phyloP scores from a whole-genome alignment of 2,329 filamentous ascomycete species.

The Colletotrichum tanaceti region DNA sequence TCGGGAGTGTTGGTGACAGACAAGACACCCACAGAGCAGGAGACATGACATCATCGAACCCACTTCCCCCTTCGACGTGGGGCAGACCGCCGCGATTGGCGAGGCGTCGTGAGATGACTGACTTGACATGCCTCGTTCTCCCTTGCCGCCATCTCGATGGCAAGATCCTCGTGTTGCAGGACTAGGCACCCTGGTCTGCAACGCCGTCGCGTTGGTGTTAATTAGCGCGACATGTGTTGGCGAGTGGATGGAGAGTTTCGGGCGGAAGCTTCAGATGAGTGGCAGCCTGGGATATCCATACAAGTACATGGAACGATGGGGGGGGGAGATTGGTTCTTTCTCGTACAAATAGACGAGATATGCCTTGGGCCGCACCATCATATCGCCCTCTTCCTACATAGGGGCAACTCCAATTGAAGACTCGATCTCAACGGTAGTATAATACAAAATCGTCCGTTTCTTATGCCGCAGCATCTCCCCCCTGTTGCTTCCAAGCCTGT shows the following conservation, averaged over 20 bases:
- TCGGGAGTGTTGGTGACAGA: neutral
- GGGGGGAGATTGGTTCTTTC: too few relatives aligned
- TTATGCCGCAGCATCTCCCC: slow-evolving; percentile 47
- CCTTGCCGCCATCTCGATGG: slow-evolving; percentile 12
- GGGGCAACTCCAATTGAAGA: neutral
- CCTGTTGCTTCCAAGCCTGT: slow-evolving; percentile 84
- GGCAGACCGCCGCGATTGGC: slow-evolving; percentile 8
- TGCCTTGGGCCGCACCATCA: slow-evolving; percentile 1
- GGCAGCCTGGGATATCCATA: slow-evolving; percentile 2
- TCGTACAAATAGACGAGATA: slow-evolving; percentile 11
- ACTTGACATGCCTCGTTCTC: neutral
- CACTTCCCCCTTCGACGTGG: neutral
- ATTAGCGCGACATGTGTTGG: neutral
- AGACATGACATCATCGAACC: slow-evolving; percentile 24
- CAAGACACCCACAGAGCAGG: neutral
- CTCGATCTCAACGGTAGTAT: slow-evolving; percentile 5
- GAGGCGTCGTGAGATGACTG: slow-evolving; percentile 17
- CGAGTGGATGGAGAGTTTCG: neutral
- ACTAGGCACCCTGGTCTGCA: neutral
- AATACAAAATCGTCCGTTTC: slow-evolving; percentile 5
- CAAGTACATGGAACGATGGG: neutral
- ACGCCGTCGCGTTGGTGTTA: neutral
- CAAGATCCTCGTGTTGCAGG: neutral
- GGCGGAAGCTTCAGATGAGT: slow-evolving; percentile 10
- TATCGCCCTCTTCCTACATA: neutral